A percentile compares a stretch with the other conserved stretches of the same genome.
Evolutionary conservation across 257 asterid species (phyloP).

Genomic region (Paraleonurus japonicus): DNA sequence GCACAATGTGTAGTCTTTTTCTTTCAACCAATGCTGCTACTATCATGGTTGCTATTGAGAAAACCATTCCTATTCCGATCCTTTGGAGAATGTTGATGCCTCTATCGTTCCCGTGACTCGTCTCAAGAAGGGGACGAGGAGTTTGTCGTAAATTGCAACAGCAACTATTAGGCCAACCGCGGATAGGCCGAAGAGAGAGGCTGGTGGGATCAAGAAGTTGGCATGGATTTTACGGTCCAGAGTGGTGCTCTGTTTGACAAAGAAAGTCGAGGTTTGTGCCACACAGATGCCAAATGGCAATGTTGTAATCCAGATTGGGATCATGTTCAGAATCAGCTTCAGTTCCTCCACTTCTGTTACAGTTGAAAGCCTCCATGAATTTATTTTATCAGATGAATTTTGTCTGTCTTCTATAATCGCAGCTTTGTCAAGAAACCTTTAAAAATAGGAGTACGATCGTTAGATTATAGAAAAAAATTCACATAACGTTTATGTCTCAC

Average conservation of each 20-base stretch:
- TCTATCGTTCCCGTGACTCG: conserved; percentile 54
- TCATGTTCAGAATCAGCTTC: conserved; percentile 60
- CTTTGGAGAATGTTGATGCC: conserved; percentile 69
- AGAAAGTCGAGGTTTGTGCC: conserved; percentile 72
- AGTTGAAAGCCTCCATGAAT: conserved; percentile 61
- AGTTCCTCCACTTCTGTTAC: conserved; percentile 70
- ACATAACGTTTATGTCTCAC: too few species aligned
- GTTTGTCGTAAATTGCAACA: conserved; percentile 47
- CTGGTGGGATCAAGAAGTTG: conserved; percentile 59
- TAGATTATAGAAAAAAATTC: too few species aligned
- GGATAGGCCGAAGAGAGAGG: conserved; percentile 53
- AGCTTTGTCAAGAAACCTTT: conserved; percentile 84
- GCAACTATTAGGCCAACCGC: conserved; percentile 57
- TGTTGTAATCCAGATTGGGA: conserved; percentile 76
- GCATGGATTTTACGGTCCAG: conserved; percentile 40
- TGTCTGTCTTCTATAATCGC: conserved; percentile 51
- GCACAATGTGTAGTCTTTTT: conserved; percentile 38
- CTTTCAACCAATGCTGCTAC: conserved; percentile 70
- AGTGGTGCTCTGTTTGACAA: conserved; percentile 65
- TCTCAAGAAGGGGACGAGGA: conserved; percentile 58
- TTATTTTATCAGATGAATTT: conserved; percentile 15
- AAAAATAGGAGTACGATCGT: too few species aligned
- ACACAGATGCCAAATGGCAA: conserved; percentile 70
- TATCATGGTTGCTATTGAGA: conserved; percentile 51
- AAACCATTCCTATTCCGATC: conserved; percentile 70